These are phyloP conservation scores for Cercophora scortea DNA, from an alignment of 495 filamentous ascomycete species.

Conservation along the genomic window DNA sequence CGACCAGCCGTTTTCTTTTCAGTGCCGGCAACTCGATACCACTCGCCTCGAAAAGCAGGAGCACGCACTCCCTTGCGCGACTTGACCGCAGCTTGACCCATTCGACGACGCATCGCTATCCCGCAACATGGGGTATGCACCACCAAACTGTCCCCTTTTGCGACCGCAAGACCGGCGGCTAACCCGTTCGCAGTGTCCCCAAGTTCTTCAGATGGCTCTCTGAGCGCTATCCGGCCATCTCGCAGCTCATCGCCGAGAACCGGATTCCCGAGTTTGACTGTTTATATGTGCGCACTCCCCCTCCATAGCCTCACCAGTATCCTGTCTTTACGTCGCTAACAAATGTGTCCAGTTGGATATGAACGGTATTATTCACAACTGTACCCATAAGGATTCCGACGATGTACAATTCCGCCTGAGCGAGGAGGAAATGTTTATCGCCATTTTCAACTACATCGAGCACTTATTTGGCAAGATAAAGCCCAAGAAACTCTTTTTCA, in stretches of 20 bases:
- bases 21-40: conserved; percentile 19
- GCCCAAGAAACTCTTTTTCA: conserved; percentile 96
- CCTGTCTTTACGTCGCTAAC: conserved; percentile 10
- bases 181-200: conserved; percentile 65
- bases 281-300: conserved; percentile 61
- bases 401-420: conserved; percentile 87
- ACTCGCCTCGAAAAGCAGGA: no score
- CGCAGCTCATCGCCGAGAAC: conserved; percentile 97
- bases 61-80: neutral
- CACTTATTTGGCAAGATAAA: conserved; percentile 98
- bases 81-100: neutral
- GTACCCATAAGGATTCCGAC: conserved; percentile 91
- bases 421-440: conserved; percentile 98
- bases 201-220: conserved; percentile 93
- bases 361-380: conserved; percentile 99
- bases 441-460: conserved; percentile 99
- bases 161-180: no score
- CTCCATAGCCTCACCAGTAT: neutral
- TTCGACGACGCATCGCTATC: neutral
- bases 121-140: conserved; percentile 19
- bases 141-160: neutral
- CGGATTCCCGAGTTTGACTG: conserved; percentile 99
- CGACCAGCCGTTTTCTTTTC: conserved; percentile 30
- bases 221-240: conserved; percentile 98
- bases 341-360: conserved; percentile 64